A percentile compares a stretch with the other conserved stretches of the same genome.
Conservation (phyloP, 331 rosid genomes). For the Quercus tomentella region DNA sequence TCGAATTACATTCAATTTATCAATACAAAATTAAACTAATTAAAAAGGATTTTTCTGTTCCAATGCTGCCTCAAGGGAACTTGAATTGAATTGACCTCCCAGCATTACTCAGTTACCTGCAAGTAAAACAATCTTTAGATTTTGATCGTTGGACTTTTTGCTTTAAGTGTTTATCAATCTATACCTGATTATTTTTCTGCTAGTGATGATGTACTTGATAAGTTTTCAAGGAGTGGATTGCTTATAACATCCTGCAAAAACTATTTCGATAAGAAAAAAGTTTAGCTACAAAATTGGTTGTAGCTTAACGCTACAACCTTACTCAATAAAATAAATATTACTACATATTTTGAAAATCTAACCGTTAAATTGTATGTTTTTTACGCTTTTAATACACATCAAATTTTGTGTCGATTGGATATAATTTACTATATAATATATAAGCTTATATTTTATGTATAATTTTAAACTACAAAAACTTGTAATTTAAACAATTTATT, state of each 20-base stretch:
- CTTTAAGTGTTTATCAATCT: background rate
- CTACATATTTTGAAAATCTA: no score
- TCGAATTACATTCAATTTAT: background rate
- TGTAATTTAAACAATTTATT: no score
- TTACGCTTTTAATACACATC: no score
- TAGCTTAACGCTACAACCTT: no score
- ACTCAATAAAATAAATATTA: no score
- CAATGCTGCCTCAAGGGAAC: background rate
- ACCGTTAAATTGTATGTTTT: no score
- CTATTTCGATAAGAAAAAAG: no score
- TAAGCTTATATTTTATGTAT: no score
- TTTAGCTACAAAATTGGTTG: no score
- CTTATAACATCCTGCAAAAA: conserved; percentile 38
- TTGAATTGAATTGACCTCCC: background rate
- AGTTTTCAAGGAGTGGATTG: conserved; percentile 20
- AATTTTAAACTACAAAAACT: no score
- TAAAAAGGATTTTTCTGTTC: background rate
- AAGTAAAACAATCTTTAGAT: background rate
- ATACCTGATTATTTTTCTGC: conserved; percentile 10
- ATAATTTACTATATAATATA: no score
- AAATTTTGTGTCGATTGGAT: no score
- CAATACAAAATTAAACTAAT: background rate
- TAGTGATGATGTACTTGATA: conserved; percentile 27
- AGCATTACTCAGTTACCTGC: background rate
- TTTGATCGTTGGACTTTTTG: background rate